Conservation (phyloP, 2,329 filamentous ascomycete genomes). For the Mollisia scopiformis region DNA sequence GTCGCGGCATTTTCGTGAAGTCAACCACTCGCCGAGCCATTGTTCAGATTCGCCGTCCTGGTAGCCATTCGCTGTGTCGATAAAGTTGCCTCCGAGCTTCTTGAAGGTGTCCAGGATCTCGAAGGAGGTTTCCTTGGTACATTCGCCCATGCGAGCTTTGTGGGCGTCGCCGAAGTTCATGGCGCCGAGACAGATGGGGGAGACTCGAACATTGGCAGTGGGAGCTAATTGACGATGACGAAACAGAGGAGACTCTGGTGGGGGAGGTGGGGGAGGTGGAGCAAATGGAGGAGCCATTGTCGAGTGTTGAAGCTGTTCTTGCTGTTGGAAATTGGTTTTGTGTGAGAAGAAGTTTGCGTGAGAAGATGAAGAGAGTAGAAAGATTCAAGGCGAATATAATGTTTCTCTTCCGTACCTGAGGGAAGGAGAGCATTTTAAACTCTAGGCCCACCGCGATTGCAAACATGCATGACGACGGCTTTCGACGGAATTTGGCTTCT, state of each 20-base stretch:
- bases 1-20: constrained; percentile 48
- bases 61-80: constrained; percentile 59
- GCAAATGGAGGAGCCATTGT: background rate
- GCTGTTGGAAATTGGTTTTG: background rate
- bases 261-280: constrained; percentile 49
- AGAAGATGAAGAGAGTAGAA: background rate
- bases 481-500: background rate
- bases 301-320: background rate
- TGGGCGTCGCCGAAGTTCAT: constrained; percentile 65
- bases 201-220: constrained; percentile 64
- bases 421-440: background rate
- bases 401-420: background rate
- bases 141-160: constrained; percentile 50
- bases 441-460: no score
- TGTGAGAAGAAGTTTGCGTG: background rate
- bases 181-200: constrained; percentile 63
- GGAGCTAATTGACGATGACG: constrained; percentile 68
- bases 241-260: constrained; percentile 55
- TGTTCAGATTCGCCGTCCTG: constrained; percentile 58
- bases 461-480: background rate
- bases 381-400: background rate
- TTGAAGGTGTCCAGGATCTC: constrained; percentile 58
- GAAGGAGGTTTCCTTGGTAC: constrained; percentile 57
- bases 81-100: constrained; percentile 65
- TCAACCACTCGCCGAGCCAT: constrained; percentile 61